phyloP scores from a whole-genome alignment of 1,284 basidiomycete genomes.

The Gomphus sp. region DNA sequence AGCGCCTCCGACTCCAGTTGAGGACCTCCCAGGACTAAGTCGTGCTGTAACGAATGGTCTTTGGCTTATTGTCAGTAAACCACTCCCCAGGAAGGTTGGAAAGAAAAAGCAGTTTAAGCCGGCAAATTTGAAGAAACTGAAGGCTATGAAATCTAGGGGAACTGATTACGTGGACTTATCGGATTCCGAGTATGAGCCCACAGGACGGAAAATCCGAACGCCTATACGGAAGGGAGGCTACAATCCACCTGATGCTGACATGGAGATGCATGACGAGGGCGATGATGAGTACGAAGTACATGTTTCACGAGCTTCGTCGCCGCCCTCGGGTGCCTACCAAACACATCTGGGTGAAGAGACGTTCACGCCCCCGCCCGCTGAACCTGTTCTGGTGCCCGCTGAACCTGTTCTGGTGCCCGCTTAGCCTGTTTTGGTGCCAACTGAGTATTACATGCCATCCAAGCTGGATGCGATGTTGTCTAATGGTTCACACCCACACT shows the following conservation, averaged over 20 bases:
- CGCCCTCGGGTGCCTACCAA: not conserved
- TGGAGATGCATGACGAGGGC: not conserved
- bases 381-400: too few relatives aligned
- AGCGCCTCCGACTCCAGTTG: not conserved
- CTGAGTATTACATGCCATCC: not conserved
- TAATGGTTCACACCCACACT: not conserved
- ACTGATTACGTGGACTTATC: not conserved
- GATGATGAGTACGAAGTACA: too few relatives aligned
- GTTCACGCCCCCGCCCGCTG: not conserved
- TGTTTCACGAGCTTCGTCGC: too few relatives aligned
- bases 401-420: too few relatives aligned
- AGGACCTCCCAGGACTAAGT: not conserved
- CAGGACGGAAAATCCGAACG: not conserved
- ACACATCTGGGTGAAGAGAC: not conserved
- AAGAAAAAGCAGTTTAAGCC: not conserved
- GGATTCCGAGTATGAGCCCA: not conserved
- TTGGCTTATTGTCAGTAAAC: not conserved
- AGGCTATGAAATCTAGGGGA: not conserved
- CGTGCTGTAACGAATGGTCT: not conserved
- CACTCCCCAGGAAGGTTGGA: not conserved
- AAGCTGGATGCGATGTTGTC: not conserved
- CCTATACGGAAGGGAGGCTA: not conserved
- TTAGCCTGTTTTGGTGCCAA: slow-evolving; percentile 2
- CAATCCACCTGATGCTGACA: not conserved
- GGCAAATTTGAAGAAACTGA: not conserved